Evolutionary conservation across 1,284 basidiomycete species (phyloP), one percentile per base, ranked within the genome.

Genomic region (Abortiporus biennis): DNA sequence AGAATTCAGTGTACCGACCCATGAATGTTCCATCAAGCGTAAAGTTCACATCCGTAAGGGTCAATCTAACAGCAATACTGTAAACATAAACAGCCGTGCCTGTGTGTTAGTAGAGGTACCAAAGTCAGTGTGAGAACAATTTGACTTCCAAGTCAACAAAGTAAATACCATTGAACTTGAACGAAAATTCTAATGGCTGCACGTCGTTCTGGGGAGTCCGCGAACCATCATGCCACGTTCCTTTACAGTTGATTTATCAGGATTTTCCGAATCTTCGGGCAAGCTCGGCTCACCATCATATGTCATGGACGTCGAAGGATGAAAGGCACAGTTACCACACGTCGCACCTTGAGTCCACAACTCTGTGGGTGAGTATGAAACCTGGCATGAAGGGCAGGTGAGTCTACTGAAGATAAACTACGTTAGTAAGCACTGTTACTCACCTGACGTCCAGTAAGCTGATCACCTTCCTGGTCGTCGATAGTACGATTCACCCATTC

Each of bases 111-210:
- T n/a, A n/a, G n/a, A n/a, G n/a, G n/a, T n/a, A n/a, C n/a, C n/a
- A n/a, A n/a, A n/a, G n/a, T n/a, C n/a, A n/a, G n/a, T n/a, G n/a
- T n/a, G n/a, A n/a, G n/a, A n/a, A n/a, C n/a, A n/a, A n/a, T n/a
- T n/a, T n/a, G n/a, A n/a, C n/a, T n/a, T n/a, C n/a, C n/a, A n/a
- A n/a, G n/a, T n/a, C n/a, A n/a, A n/a, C n/a, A n/a, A n/a, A n/a
- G n/a, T n/a, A n/a, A n/a, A 16, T 37, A 44, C 42, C 42, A 11
- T 38, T 44, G 29, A 44, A 44, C 8, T 19, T 38, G 36, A 44
- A 39, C 11, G 42, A 31, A 23, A 44, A 22, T 33, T 36, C n/a
- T 9, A 38, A 27, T 21, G 37, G 37, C 13, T 20, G 4, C 15
- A 23, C 17, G 20, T 44, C 37, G 12, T 33, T 22, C 19, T 13